phyloP scores from a whole-genome alignment of 2,329 filamentous ascomycete species.

The Phaeophleospora eucalypticola region DNA sequence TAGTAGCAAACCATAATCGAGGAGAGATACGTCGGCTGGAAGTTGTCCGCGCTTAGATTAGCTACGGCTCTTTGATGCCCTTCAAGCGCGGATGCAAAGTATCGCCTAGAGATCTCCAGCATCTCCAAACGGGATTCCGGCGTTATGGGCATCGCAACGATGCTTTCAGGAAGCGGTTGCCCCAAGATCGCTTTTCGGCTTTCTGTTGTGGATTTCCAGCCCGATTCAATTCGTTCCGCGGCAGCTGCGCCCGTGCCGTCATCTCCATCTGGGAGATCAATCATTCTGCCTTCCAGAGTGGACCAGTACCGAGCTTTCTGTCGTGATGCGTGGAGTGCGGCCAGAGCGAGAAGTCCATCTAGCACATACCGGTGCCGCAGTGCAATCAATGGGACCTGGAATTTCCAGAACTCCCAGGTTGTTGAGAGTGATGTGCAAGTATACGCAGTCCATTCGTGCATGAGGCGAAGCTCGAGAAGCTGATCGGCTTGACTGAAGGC shows the following conservation, averaged over 20 bases:
- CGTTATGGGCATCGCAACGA: not conserved
- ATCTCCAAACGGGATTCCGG: slow-evolving; percentile 11
- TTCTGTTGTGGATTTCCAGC: slow-evolving; percentile 10
- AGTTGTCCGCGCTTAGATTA: slow-evolving; percentile 14
- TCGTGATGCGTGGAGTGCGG: slow-evolving; percentile 21
- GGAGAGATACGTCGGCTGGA: slow-evolving; percentile 17
- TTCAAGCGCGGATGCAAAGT: slow-evolving; percentile 23
- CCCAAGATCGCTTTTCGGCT: not conserved
- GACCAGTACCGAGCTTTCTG: slow-evolving; percentile 19
- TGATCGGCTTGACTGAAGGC: slow-evolving; percentile 7
- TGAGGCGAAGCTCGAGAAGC: slow-evolving; percentile 11
- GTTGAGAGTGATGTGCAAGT: slow-evolving; percentile 15
- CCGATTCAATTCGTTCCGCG: not conserved
- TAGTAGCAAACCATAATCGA: slow-evolving; percentile 21
- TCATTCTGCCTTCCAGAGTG: slow-evolving; percentile 18
- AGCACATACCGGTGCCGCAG: slow-evolving; percentile 20
- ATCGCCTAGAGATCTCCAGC: slow-evolving; percentile 19
- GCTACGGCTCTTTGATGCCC: slow-evolving; percentile 20
- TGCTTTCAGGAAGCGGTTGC: not conserved
- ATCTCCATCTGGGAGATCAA: slow-evolving; percentile 4
- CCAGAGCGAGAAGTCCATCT: slow-evolving; percentile 21
- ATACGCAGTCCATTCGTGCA: slow-evolving; percentile 18
- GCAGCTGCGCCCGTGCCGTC: not conserved
- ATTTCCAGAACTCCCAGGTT: slow-evolving; percentile 23
- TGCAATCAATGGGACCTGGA: slow-evolving; percentile 21